Evolutionary conservation across 345 rosid species (phyloP), one percentile per base, ranked within the genome.

Genomic region (Citrus inodora): DNA sequence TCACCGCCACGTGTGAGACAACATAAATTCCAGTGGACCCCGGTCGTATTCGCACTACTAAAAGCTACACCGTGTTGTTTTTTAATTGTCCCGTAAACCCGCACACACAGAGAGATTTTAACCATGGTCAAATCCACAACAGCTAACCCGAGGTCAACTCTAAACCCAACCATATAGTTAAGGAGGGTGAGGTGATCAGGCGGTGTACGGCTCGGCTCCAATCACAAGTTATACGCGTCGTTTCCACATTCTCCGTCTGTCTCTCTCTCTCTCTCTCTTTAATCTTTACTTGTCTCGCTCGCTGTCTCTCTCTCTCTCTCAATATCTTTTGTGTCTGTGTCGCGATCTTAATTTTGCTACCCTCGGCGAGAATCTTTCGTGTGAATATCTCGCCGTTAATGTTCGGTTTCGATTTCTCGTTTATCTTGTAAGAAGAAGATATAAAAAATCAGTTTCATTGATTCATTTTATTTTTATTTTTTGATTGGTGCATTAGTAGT

Each of bases 1-100:
- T 76, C 59, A 2, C 3, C 21, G 81, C 86, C 90, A 86, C 87
- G 86, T 80, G 62, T 48, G 33, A 9, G 19, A 55, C 51, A 10
- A 7, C 27, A 21, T 37, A 28, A 78, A 71, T 72, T 69, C 30
- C 6, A 3, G 46, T 73, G 80, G 84, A 58, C 74, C 86, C 86
- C 75, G 38, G 55, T 48, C 74, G 30, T 76, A 76, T 75, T 70
- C 56, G 56, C 14, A 74, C 35, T 25, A 13, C 51, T 3, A 11
- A 46, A 46, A 46, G 51, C 51, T 46, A 46, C 17, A 46, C 17
- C 51, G 5, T 11, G 51, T 3, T 46, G 51, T 46, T 13, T 46
- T 46, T 46, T 46, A 46, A 46, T 11, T 46, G 51, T 1, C 17
- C 51, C 5, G 5, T 46, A 46, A 46, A 3, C 16, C 1, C 5